These are phyloP conservation scores for Lactarius indigo DNA, from an alignment of 768 basidiomycete species.

Conservation along the genomic window DNA sequence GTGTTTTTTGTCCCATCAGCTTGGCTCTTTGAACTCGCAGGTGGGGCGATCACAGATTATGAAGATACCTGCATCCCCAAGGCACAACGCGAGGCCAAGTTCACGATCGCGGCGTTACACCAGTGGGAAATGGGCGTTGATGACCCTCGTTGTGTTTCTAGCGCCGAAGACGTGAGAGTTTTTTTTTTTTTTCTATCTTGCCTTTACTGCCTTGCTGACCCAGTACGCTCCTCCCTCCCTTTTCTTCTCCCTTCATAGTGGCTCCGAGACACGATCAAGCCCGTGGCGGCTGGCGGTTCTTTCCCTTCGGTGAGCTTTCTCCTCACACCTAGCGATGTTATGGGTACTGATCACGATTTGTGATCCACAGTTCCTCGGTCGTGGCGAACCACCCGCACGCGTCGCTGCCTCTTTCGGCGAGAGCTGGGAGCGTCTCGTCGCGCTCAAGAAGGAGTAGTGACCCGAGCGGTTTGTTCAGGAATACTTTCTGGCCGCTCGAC, in stretches of 20 bases:
- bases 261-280: constrained; percentile 71
- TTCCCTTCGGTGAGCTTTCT: constrained; percentile 68
- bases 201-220: constrained; percentile 17
- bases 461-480: constrained; percentile 69
- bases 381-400: constrained; percentile 60
- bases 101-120: constrained; percentile 86
- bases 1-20: constrained; percentile 40
- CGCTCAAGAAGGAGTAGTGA: constrained; percentile 76
- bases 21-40: constrained; percentile 90
- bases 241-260: constrained; percentile 45
- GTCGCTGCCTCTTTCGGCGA: constrained; percentile 66
- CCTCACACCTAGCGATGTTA: background rate
- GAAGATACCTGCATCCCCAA: constrained; percentile 74
- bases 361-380: constrained; percentile 61
- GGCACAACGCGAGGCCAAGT: constrained; percentile 72
- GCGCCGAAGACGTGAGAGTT: constrained; percentile 72
- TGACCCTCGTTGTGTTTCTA: constrained; percentile 74
- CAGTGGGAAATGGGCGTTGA: constrained; percentile 87
- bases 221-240: background rate
- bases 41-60: constrained; percentile 71
- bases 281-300: constrained; percentile 74
- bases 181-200: background rate
- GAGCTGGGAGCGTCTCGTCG: constrained; percentile 67
- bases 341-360: no score
- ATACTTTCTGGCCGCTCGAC: constrained; percentile 79